Evolutionary conservation across 495 filamentous ascomycete genomes (phyloP).

Genomic region (Podospora pseudocomata): DNA sequence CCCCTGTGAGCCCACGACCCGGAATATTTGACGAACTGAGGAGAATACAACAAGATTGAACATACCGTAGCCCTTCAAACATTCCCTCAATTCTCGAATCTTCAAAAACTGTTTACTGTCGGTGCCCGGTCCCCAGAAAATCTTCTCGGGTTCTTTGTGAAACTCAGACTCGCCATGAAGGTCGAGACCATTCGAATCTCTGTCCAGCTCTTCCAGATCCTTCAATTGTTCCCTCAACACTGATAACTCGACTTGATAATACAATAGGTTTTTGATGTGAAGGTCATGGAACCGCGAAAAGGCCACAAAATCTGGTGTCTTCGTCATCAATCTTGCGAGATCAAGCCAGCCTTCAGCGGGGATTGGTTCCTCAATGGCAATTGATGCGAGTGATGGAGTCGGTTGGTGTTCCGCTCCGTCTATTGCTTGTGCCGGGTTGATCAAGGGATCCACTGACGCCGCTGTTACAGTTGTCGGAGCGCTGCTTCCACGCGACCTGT

Average conservation of each 20-base stretch:
- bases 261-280: conserved; percentile 34
- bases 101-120: neutral
- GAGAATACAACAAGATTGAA: too few species aligned
- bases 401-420: neutral
- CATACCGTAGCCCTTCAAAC: neutral
- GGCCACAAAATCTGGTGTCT: conserved; percentile 24
- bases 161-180: neutral
- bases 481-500: neutral
- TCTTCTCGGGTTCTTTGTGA: neutral
- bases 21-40: neutral
- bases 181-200: neutral
- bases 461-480: neutral
- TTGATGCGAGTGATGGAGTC: neutral
- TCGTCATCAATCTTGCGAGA: conserved; percentile 24
- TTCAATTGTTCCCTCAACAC: conserved; percentile 9
- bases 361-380: neutral
- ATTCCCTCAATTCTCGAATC: neutral
- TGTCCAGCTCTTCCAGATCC: conserved; percentile 1
- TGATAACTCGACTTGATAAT: conserved; percentile 28
- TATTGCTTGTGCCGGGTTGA: neutral
- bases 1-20: neutral
- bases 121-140: too few species aligned
- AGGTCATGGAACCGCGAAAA: conserved; percentile 29
- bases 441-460: neutral
- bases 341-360: conserved; percentile 25